Evolutionary conservation across 2,329 filamentous ascomycete species (phyloP).

Genomic region (Mollisia scopiformis): DNA sequence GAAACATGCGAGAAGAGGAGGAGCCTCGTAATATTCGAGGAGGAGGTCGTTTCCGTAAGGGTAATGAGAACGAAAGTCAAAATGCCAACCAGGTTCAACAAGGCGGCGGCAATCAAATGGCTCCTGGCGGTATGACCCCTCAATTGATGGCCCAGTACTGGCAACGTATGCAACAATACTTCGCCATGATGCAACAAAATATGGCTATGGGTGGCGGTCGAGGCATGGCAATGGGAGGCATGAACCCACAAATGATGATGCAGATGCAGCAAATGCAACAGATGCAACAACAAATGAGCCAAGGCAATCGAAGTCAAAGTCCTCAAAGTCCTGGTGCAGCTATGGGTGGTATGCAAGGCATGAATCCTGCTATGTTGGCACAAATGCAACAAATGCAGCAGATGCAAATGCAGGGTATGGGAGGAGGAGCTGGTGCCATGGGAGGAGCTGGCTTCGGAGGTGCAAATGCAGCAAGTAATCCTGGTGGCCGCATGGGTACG

Average conservation of each 20-base stretch:
- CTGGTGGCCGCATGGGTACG: slow-evolving; percentile 45
- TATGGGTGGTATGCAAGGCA: slow-evolving; percentile 38
- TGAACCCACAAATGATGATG: slow-evolving; percentile 78
- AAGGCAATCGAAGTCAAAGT: slow-evolving; percentile 36
- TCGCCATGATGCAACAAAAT: slow-evolving; percentile 91
- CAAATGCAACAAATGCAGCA: slow-evolving; percentile 54
- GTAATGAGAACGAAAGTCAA: slow-evolving; percentile 47
- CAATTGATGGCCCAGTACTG: slow-evolving; percentile 99
- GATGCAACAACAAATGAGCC: slow-evolving; percentile 44
- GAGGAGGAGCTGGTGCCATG: slow-evolving; percentile 25
- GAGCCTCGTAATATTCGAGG: slow-evolving; percentile 60
- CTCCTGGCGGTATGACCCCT: slow-evolving; percentile 76
- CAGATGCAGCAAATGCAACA: slow-evolving; percentile 65
- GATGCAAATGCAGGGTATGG: slow-evolving; percentile 46
- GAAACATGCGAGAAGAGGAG: slow-evolving; percentile 91
- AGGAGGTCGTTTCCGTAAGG: slow-evolving; percentile 58
- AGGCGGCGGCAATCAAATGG: slow-evolving; percentile 36
- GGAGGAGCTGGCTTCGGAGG: slow-evolving; percentile 33
- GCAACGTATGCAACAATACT: slow-evolving; percentile 98
- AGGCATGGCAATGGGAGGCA: slow-evolving; percentile 66
- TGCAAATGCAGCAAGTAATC: slow-evolving; percentile 41
- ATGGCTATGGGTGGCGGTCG: slow-evolving; percentile 70
- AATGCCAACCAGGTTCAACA: slow-evolving; percentile 41
- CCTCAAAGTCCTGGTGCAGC: slow-evolving; percentile 34
- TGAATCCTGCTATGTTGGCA: slow-evolving; percentile 55